A percentile compares a stretch with the other conserved stretches of the same genome.
These are phyloP conservation scores for Blastocystis sp. DNA, from an alignment of 352 stramenopile species.

Conservation along the genomic window DNA sequence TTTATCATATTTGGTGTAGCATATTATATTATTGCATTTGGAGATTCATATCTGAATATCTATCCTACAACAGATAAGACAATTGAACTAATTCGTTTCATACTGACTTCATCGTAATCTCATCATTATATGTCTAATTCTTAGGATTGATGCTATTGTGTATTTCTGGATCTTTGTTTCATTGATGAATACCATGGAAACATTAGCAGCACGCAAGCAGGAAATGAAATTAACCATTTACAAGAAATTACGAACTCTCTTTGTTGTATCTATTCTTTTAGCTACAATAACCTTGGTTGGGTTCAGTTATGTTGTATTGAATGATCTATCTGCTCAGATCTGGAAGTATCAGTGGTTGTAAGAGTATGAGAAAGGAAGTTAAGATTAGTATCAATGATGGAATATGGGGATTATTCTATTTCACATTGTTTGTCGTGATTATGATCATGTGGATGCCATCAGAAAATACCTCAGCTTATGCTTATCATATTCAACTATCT, in stretches of 20 bases:
- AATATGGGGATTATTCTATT: conserved; percentile 56
- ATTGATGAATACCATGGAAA: conserved; percentile 26
- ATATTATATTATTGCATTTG: neutral
- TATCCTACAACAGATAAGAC: neutral
- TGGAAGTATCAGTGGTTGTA: conserved; percentile 61
- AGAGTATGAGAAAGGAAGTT: neutral
- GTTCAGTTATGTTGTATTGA: neutral
- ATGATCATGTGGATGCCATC: conserved; percentile 51
- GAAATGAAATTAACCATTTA: conserved; percentile 31
- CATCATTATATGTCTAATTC: no score
- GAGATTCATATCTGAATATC: neutral
- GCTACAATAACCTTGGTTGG: neutral
- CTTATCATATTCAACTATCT: conserved; percentile 51
- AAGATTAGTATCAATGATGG: conserved; percentile 49
- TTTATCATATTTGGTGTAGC: neutral
- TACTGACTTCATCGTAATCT: neutral
- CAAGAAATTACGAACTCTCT: neutral
- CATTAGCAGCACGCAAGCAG: neutral
- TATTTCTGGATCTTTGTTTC: conserved; percentile 56
- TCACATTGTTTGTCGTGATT: conserved; percentile 42
- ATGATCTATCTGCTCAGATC: neutral
- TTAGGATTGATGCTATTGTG: conserved; percentile 41
- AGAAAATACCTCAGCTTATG: conserved; percentile 46
- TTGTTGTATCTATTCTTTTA: neutral
- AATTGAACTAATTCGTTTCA: neutral